Base-by-base conservation (phyloP, 495 filamentous ascomycete species). In the Aspergillus carlsbadensis region DNA sequence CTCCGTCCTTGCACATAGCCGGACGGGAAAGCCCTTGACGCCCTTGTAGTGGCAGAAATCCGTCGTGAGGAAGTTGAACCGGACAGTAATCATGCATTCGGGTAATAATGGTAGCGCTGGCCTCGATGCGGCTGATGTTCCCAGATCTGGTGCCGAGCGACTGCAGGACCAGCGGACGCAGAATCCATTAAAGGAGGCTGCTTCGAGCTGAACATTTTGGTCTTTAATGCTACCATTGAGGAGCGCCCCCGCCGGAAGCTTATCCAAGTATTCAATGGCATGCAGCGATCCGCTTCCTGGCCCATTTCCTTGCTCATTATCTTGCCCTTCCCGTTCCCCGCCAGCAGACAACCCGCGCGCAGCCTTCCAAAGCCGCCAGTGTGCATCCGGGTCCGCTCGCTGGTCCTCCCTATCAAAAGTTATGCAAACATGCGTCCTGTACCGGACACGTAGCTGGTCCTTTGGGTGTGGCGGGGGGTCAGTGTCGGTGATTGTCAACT, bases 11-110 rank as follows among this genome's bases (percentile, higher is more conserved):
- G 91, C 84, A 67, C 93, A 97, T 5, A 98, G 79, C 40, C 93
- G 75, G 11, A 98, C 91, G 0, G 94, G 91, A 54, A 96, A 95
- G 14, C 94, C 94, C 68, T 97, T 98, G 22, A 98, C 94, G 33
- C 94, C 94, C 62, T 98, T 97, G 8, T 93, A 96, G 64, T 96
- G 92, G 66, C 91, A 97, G 67, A 97, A 98, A 65, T 98, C 94
- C 8, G 93, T 98, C 0, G 94, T 97, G 0, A 97, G 81, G 65
- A 98, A 98, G 71, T 98, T 97, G 80, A 97, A 98, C 44, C 92
- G 89, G 13, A 97, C 89, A n/a, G 91, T 84, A 36, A 98, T 82
- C 21, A 80, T 85, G 71, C 90, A 93, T 50, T 96, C 88, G 7
- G 87, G 73, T 61, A 0, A 81, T 82, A 2, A 66, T 73, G 52